Base-by-base conservation (phyloP, 495 filamentous ascomycete species). In the Glarea lozoyensis region DNA sequence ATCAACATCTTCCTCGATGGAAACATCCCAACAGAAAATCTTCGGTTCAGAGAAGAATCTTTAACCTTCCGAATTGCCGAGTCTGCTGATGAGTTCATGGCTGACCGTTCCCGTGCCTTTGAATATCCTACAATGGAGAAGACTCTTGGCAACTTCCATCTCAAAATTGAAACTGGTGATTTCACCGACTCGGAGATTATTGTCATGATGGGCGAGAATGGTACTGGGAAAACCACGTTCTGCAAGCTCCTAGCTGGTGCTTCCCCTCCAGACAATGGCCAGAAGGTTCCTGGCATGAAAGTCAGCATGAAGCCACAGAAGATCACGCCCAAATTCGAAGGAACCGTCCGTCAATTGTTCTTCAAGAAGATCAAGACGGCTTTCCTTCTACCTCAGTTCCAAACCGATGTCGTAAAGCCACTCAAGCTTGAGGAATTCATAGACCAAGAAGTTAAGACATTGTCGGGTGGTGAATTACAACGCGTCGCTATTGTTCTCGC, bases 1-100 rank as follows among this genome's bases (percentile, higher is more conserved):
- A 98, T 98, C 78, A 98, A 98, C 66, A 96, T 97, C 63, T 98
- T 98, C 79, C 71, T 98, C 21, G 92, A 98, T 57, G 92, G 92
- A 50, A 84, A 96, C 61, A 94, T 96, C 34, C 92, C 92, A 19
- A 97, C 92, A 6, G 92, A 98, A 74, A 98, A 98, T 66, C 64
- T 98, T 57, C 89, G 92, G 47, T 98, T 98, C 82, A 82, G 92
- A 49, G 93, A 97, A 34, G 92, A 98, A 56, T 92, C 86, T 31
- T 73, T 98, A 44, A 90, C 89, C 36, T 98, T 98, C 82, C 85
- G 92, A 55, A 86, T 98, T 42, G 80, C 85, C 25, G 92, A 98
- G 55, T 82, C 86, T 29, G 79, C 84, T 30, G 92, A 98, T 46
- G 92, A 98, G 30, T 94, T 87, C 61, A 63, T 94, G 53, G 72